These are phyloP conservation scores for Kuraishia borneana DNA, from an alignment of 805 yeast species.

Conservation along the genomic window DNA sequence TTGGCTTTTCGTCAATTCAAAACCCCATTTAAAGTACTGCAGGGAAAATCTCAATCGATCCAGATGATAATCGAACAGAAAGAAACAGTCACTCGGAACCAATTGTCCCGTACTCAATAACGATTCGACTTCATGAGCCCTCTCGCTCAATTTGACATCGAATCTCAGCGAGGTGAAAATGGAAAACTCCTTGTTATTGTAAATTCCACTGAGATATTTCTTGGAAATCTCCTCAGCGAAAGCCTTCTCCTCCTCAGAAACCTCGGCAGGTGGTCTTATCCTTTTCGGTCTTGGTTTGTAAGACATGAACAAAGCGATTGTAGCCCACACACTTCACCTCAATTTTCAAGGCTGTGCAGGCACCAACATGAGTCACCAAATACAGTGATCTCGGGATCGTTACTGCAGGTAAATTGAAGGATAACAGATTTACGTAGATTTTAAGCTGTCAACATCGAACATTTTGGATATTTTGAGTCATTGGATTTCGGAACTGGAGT, in stretches of 20 bases:
- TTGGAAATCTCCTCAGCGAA: neutral
- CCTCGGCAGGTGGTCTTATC: neutral
- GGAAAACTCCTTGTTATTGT: neutral
- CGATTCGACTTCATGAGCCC: neutral
- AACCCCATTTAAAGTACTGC: slow-evolving; percentile 39
- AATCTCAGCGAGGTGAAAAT: neutral
- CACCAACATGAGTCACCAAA: too few species aligned
- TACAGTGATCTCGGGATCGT: too few species aligned
- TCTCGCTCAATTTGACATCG: neutral
- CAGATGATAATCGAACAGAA: slow-evolving; percentile 53
- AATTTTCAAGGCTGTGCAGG: neutral
- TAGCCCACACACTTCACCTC: neutral
- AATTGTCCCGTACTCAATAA: slow-evolving; percentile 3
- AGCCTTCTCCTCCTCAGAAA: neutral
- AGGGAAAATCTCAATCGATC: slow-evolving; percentile 46
- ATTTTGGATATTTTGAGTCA: too few species aligned
- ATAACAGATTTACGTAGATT: too few species aligned
- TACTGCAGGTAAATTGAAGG: too few species aligned
- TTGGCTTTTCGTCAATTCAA: slow-evolving; percentile 27
- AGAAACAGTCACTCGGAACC: slow-evolving; percentile 30
- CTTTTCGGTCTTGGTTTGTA: neutral
- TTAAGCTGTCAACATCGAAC: too few species aligned
- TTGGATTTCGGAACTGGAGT: too few species aligned
- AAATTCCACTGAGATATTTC: neutral
- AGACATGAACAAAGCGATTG: too few species aligned